Percentiles rank a stretch among this genome's conserved stretches.
Conservation (phyloP, 257 asterid species). For the Haberlea rhodopensis region DNA sequence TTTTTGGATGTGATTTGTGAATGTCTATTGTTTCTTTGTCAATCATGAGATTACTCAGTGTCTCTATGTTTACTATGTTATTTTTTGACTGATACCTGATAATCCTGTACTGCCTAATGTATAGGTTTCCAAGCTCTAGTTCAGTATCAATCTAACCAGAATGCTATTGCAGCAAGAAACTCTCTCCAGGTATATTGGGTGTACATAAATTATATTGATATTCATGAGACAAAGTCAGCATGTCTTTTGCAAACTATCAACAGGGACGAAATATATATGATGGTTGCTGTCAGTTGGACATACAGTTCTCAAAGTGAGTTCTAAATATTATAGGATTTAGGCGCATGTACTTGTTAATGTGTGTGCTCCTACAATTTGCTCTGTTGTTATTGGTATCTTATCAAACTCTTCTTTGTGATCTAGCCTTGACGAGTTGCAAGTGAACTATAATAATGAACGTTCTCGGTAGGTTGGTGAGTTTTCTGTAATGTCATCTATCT, state of each 20-base stretch:
- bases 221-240: slow-evolving; percentile 20
- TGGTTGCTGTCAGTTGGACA: slow-evolving; percentile 98
- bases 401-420: slow-evolving; percentile 24
- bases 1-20: slow-evolving; percentile 19
- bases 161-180: slow-evolving; percentile 81
- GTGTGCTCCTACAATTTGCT: slow-evolving; percentile 20
- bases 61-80: slow-evolving; percentile 11
- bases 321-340: not conserved
- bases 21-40: slow-evolving; percentile 25
- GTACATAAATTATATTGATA: not conserved
- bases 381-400: slow-evolving; percentile 23
- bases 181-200: slow-evolving; percentile 66
- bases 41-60: slow-evolving; percentile 23
- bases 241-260: slow-evolving; percentile 25
- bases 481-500: slow-evolving; percentile 9
- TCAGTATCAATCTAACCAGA: slow-evolving; percentile 72
- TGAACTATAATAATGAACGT: slow-evolving; percentile 89
- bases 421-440: slow-evolving; percentile 99
- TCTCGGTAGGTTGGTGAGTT: slow-evolving; percentile 61
- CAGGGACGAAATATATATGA: slow-evolving; percentile 96
- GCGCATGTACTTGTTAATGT: slow-evolving; percentile 15
- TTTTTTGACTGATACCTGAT: slow-evolving; percentile 21
- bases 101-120: slow-evolving; percentile 30
- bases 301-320: slow-evolving; percentile 94
- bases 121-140: slow-evolving; percentile 95